These are phyloP conservation scores for Massarina eburnea DNA, from an alignment of 2,329 filamentous ascomycete genomes.

Conservation along the genomic window DNA sequence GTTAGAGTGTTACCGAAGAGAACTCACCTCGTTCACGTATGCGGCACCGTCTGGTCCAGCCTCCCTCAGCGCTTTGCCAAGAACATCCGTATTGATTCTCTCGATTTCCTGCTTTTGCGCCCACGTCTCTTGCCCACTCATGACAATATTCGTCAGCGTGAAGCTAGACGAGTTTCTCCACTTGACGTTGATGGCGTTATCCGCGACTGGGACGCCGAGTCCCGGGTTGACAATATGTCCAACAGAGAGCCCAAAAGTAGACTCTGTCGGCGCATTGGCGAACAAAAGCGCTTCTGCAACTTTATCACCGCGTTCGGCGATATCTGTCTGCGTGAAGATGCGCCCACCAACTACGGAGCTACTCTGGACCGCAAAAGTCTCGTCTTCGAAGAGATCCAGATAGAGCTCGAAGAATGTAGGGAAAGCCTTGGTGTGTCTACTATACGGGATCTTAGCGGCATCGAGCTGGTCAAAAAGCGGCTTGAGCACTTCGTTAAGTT, in stretches of 20 bases:
- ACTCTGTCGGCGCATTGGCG: slow-evolving; percentile 23
- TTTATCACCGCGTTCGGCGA: slow-evolving; percentile 22
- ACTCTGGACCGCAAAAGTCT: slow-evolving; percentile 23
- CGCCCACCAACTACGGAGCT: slow-evolving; percentile 37
- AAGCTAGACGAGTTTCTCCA: slow-evolving; percentile 42
- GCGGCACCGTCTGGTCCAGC: slow-evolving; percentile 33
- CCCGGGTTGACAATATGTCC: slow-evolving; percentile 41
- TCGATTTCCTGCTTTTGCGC: slow-evolving; percentile 29
- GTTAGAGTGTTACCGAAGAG: not conserved
- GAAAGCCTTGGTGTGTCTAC: slow-evolving; percentile 30
- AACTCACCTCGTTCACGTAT: slow-evolving; percentile 37
- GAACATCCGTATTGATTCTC: slow-evolving; percentile 31
- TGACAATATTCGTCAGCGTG: slow-evolving; percentile 35
- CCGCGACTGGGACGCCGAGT: slow-evolving; percentile 24
- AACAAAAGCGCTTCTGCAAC: slow-evolving; percentile 30
- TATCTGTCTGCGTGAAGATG: slow-evolving; percentile 33
- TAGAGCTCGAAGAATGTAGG: slow-evolving; percentile 42
- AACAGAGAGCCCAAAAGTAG: slow-evolving; percentile 28
- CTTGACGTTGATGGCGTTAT: slow-evolving; percentile 38
- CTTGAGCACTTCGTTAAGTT: slow-evolving; percentile 28
- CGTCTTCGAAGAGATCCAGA: slow-evolving; percentile 41
- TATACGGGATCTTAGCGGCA: slow-evolving; percentile 34
- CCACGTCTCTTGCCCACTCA: slow-evolving; percentile 36
- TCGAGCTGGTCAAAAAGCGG: slow-evolving; percentile 33
- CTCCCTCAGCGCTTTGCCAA: slow-evolving; percentile 33